These are phyloP conservation scores for Monosporozyma siamensis DNA, from an alignment of 805 yeast species.

Conservation along the genomic window DNA sequence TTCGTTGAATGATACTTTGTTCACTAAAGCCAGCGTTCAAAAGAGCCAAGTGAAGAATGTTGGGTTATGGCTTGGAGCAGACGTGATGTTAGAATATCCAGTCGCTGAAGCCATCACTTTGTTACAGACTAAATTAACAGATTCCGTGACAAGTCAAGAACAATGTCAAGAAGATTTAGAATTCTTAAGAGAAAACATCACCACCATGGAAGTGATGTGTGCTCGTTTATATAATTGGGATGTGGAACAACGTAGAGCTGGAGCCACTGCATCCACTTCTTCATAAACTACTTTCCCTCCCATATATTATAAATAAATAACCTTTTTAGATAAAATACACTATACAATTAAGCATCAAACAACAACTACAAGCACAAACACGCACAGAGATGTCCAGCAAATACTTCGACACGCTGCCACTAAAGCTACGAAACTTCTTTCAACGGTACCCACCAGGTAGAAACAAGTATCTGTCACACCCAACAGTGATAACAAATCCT, in stretches of 20 bases:
- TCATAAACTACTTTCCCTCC: neutral
- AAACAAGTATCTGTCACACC: slow-evolving; percentile 46
- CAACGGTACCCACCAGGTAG: slow-evolving; percentile 72
- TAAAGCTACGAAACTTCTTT: slow-evolving; percentile 62
- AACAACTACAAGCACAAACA: neutral
- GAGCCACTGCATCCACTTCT: too few relatives aligned
- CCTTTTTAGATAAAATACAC: too few relatives aligned
- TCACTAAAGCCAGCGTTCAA: slow-evolving; percentile 68
- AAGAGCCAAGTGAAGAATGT: slow-evolving; percentile 44
- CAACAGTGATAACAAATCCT: slow-evolving; percentile 56
- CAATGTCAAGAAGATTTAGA: slow-evolving; percentile 80
- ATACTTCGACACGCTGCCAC: slow-evolving; percentile 54
- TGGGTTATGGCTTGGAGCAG: slow-evolving; percentile 95
- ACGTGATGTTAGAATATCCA: slow-evolving; percentile 92
- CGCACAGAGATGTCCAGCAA: slow-evolving; percentile 17
- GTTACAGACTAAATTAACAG: slow-evolving; percentile 49
- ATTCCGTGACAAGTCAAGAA: slow-evolving; percentile 49
- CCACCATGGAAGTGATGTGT: slow-evolving; percentile 96
- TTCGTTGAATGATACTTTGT: slow-evolving; percentile 88
- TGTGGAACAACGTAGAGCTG: slow-evolving; percentile 56
- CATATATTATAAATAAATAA: neutral
- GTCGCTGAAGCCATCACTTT: slow-evolving; percentile 76
- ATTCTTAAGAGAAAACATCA: slow-evolving; percentile 81
- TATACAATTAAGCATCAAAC: too few relatives aligned
- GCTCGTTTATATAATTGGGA: slow-evolving; percentile 89